Conservation (phyloP, 176 grass and related monocot genomes). For the Tillandsia fasciculata region DNA sequence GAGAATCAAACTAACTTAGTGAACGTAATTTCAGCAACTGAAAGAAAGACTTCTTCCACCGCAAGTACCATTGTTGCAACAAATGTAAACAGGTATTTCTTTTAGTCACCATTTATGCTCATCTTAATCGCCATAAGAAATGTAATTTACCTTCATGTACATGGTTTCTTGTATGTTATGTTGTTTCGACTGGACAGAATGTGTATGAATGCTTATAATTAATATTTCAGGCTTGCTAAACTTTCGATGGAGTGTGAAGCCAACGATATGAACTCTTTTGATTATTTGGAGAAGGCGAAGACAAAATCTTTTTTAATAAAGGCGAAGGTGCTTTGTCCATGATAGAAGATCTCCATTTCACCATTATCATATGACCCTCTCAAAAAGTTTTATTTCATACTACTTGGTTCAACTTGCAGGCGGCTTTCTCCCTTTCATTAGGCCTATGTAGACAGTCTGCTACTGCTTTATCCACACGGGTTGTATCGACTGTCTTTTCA, state of each 20-base stretch:
- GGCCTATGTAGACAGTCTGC: slow-evolving; percentile 62
- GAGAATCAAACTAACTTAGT: slow-evolving; percentile 22
- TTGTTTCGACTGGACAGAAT: not conserved
- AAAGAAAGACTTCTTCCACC: slow-evolving; percentile 37
- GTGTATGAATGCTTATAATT: not conserved
- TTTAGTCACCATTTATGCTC: not conserved
- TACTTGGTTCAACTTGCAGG: slow-evolving; percentile 32
- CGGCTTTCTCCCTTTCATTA: slow-evolving; percentile 72
- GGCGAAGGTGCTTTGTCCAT: slow-evolving; percentile 51
- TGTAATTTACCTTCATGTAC: not conserved
- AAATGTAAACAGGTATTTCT: slow-evolving; percentile 59
- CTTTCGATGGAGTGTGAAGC: slow-evolving; percentile 36
- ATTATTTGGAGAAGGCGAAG: slow-evolving; percentile 48
- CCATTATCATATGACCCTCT: not conserved
- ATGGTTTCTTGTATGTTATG: not conserved
- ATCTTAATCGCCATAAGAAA: slow-evolving; percentile 5
- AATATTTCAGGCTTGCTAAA: slow-evolving; percentile 40
- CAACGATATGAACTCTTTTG: slow-evolving; percentile 43
- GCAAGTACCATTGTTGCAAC: slow-evolving; percentile 26
- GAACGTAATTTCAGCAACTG: slow-evolving; percentile 32
- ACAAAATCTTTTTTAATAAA: slow-evolving; percentile 55
- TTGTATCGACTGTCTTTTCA: slow-evolving; percentile 87
- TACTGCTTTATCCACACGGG: slow-evolving; percentile 76
- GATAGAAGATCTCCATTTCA: not conserved
- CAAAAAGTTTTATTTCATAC: not conserved